These are phyloP conservation scores for Plantago coronopus DNA, from an alignment of 305 asterid species.

Conservation along the genomic window DNA sequence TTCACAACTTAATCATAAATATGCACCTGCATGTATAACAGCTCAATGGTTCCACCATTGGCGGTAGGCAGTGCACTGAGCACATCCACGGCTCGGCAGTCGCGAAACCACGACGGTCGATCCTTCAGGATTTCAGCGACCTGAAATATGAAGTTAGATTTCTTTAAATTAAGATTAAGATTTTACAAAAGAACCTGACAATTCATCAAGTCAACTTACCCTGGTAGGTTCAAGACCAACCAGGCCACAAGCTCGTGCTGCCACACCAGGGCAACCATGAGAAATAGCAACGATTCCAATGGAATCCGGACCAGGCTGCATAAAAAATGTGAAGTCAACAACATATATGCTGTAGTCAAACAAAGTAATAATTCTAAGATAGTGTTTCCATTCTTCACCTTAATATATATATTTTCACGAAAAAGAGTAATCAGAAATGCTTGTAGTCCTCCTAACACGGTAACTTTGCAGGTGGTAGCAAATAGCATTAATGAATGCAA, in stretches of 20 bases:
- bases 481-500: background rate
- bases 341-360: conserved; percentile 11
- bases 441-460: background rate
- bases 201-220: conserved; percentile 39
- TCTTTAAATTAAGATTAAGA: conserved; percentile 5
- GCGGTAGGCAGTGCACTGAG: conserved; percentile 86
- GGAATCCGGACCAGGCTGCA: conserved; percentile 94
- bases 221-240: conserved; percentile 96
- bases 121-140: conserved; percentile 96
- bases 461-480: background rate
- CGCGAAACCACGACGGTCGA: conserved; percentile 88
- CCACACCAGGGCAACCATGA: conserved; percentile 91
- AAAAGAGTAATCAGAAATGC: background rate
- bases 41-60: conserved; percentile 96
- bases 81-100: conserved; percentile 86
- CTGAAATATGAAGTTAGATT: conserved; percentile 35
- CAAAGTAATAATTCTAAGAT: background rate
- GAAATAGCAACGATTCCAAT: conserved; percentile 81
- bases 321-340: conserved; percentile 20
- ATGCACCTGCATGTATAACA: conserved; percentile 83
- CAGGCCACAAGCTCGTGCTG: conserved; percentile 98
- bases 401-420: no score
- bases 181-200: conserved; percentile 2
- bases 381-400: no score
- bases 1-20: background rate